Evolutionary conservation across 1,284 basidiomycete genomes (phyloP).

Genomic region (Cutaneotrichosporon mucoides): DNA sequence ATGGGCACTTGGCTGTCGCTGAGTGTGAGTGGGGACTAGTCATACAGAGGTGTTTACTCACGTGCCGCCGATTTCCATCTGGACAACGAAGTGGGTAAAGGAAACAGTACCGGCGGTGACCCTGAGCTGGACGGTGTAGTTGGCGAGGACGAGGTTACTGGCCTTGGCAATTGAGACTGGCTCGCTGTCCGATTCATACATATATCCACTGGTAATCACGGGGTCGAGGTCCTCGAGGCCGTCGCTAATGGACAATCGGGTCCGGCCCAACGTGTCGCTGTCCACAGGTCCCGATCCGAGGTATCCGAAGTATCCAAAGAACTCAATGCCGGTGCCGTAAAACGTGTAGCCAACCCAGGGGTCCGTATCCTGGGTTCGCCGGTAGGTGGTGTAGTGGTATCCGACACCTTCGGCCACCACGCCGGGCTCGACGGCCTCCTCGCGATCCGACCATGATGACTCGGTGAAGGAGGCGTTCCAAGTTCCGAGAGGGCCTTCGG

Average conservation of each 20-base stretch:
- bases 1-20: neutral
- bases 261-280: too few species aligned
- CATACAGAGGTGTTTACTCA: neutral
- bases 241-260: too few species aligned
- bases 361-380: too few species aligned
- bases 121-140: neutral
- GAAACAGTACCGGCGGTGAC: neutral
- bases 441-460: neutral
- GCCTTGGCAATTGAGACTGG: neutral
- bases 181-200: too few species aligned
- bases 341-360: neutral
- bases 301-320: neutral
- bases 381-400: neutral
- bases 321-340: neutral
- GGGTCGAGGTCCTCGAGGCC: too few species aligned
- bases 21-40: neutral
- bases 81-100: neutral
- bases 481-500: neutral
- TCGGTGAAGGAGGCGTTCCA: neutral
- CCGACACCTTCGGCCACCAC: neutral
- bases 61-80: neutral
- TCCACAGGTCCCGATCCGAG: neutral
- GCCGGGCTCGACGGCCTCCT: too few species aligned
- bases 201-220: too few species aligned
- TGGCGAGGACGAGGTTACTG: neutral